These are phyloP conservation scores for Aplosporella prunicola DNA, from an alignment of 2,329 filamentous ascomycete species.

Conservation along the genomic window DNA sequence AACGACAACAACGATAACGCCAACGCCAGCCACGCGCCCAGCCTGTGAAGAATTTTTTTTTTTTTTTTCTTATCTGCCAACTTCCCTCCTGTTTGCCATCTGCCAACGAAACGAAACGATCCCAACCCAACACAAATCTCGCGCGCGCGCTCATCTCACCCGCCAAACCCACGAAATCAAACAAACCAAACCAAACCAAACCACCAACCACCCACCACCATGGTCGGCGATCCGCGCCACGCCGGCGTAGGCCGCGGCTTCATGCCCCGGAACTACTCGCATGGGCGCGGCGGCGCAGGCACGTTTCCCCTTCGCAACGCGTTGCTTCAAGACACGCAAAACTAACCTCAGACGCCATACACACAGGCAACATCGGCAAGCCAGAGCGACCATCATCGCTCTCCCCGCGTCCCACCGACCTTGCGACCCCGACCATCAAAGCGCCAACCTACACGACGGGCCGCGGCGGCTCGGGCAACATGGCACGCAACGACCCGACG, in stretches of 20 bases:
- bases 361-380: conserved; percentile 39
- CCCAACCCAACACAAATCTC: no score
- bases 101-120: no score
- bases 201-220: conserved; percentile 18
- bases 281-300: conserved; percentile 69
- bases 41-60: no score
- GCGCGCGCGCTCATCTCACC: conserved; percentile 5
- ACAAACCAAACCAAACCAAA: conserved; percentile 23
- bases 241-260: conserved; percentile 13
- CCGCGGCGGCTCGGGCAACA: conserved; percentile 80
- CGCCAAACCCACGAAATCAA: no score
- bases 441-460: conserved; percentile 78
- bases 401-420: conserved; percentile 41
- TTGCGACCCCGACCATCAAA: conserved; percentile 77
- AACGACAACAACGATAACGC: no score
- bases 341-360: not conserved
- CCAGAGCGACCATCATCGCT: conserved; percentile 22
- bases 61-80: no score
- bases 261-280: conserved; percentile 38
- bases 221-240: conserved; percentile 13
- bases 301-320: conserved; percentile 4
- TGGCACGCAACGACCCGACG: conserved; percentile 64
- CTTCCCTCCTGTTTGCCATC: no score
- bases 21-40: no score
- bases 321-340: not conserved